Evolutionary conservation across 805 yeast species (phyloP).

Genomic region (Schizosaccharomyces octosporus): DNA sequence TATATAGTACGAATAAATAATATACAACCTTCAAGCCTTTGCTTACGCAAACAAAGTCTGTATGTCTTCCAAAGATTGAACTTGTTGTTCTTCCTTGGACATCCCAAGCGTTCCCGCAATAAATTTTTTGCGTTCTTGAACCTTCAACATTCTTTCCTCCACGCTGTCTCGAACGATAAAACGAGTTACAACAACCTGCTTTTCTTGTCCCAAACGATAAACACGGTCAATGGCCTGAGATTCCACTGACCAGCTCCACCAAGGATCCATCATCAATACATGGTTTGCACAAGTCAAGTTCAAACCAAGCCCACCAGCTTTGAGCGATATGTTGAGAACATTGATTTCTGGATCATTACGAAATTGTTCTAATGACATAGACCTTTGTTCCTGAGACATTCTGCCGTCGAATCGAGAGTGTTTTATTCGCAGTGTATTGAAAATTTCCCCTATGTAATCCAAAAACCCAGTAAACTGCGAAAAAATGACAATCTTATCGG

Average conservation of each 20-base stretch:
- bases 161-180: conserved; percentile 65
- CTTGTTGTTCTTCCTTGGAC: conserved; percentile 14
- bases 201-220: conserved; percentile 67
- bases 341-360: conserved; percentile 16
- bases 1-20: too few relatives aligned
- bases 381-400: conserved; percentile 38
- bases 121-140: conserved; percentile 50
- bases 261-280: conserved; percentile 84
- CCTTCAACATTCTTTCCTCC: conserved; percentile 67
- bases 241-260: conserved; percentile 69
- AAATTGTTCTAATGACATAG: conserved; percentile 34
- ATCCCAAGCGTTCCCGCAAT: conserved; percentile 14
- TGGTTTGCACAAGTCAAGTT: conserved; percentile 63
- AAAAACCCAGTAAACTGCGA: conserved; percentile 72
- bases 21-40: too few relatives aligned
- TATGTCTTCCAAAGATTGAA: conserved; percentile 15
- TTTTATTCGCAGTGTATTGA: conserved; percentile 25
- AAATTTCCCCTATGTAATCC: conserved; percentile 44
- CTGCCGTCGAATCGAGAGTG: conserved; percentile 67
- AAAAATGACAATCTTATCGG: conserved; percentile 62
- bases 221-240: conserved; percentile 26
- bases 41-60: conserved; percentile 11
- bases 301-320: conserved; percentile 87
- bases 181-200: conserved; percentile 44
- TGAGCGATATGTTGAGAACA: conserved; percentile 46